phyloP scores from a whole-genome alignment of 106 monocot species.

The Platanthera guangdongensis region DNA sequence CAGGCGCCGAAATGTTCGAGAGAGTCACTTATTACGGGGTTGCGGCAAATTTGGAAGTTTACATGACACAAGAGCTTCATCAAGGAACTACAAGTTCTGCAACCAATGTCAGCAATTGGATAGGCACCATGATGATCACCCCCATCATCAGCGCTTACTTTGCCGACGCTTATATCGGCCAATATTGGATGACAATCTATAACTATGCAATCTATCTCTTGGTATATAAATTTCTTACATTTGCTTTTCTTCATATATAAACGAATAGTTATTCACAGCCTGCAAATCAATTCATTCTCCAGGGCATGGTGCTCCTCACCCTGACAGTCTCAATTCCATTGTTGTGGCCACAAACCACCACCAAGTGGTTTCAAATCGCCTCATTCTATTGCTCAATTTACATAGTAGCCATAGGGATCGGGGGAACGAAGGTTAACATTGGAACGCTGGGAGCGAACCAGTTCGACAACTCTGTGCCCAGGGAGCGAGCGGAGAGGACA shows the following conservation, averaged over 20 bases:
- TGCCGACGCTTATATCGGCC: conserved; percentile 47
- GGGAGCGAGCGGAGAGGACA: conserved; percentile 56
- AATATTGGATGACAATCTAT: conserved; percentile 49
- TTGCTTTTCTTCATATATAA: no score
- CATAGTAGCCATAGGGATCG: conserved; percentile 60
- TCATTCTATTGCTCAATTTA: conserved; percentile 76
- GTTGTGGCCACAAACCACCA: conserved; percentile 43
- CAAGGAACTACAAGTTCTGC: conserved; percentile 45
- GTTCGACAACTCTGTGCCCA: conserved; percentile 65
- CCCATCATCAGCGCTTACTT: conserved; percentile 50
- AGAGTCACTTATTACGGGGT: conserved; percentile 53
- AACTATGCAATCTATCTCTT: conserved; percentile 33
- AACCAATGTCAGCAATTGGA: conserved; percentile 56
- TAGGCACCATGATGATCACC: conserved; percentile 41
- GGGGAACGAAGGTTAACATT: conserved; percentile 88
- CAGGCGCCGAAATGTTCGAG: conserved; percentile 49
- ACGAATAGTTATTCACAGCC: no score
- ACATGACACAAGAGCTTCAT: conserved; percentile 42
- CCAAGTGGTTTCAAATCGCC: conserved; percentile 42
- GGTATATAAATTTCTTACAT: conserved; percentile 7
- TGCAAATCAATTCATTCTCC: neutral
- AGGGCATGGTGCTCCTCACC: conserved; percentile 68
- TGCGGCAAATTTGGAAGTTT: conserved; percentile 38
- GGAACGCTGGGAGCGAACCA: conserved; percentile 88
- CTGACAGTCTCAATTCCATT: conserved; percentile 49